Evolutionary conservation across 805 yeast genomes (phyloP).

Genomic region (Pachysolen tannophilus): DNA sequence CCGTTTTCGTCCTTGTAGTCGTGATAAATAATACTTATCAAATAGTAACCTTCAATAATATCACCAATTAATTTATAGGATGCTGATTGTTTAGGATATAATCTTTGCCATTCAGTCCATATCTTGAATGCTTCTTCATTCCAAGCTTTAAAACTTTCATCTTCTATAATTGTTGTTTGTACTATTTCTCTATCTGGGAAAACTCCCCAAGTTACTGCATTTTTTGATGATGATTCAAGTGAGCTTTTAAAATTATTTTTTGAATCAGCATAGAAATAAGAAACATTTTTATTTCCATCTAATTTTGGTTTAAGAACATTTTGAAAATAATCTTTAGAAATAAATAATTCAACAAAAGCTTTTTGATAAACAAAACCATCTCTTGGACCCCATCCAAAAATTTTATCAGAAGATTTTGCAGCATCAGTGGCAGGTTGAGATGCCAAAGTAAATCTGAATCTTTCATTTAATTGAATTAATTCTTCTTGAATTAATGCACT

Average conservation of each 20-base stretch:
- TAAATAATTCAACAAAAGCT: constrained; percentile 84
- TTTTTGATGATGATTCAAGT: constrained; percentile 39
- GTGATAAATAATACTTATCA: constrained; percentile 85
- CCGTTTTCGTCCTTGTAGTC: constrained; percentile 68
- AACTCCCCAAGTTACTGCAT: constrained; percentile 97
- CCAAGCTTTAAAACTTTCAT: constrained; percentile 93
- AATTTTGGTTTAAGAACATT: constrained; percentile 43
- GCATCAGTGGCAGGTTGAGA: constrained; percentile 95
- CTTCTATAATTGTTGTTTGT: constrained; percentile 88
- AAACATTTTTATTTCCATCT: constrained; percentile 39
- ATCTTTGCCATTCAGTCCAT: constrained; percentile 86
- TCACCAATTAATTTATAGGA: constrained; percentile 55
- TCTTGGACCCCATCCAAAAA: constrained; percentile 97
- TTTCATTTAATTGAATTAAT: constrained; percentile 65
- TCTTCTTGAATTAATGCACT: constrained; percentile 91
- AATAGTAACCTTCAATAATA: constrained; percentile 54
- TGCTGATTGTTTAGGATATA: constrained; percentile 52
- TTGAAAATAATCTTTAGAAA: constrained; percentile 69
- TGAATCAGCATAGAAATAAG: constrained; percentile 70
- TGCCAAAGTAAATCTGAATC: constrained; percentile 78
- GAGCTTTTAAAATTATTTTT: constrained; percentile 47
- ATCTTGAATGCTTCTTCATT: constrained; percentile 88
- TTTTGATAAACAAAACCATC: constrained; percentile 88
- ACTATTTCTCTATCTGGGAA: constrained; percentile 85
- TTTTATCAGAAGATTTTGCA: constrained; percentile 67